Evolutionary conservation across 768 basidiomycete species (phyloP), one percentile per base, ranked within the genome.

Genomic region (Suillus placidus): DNA sequence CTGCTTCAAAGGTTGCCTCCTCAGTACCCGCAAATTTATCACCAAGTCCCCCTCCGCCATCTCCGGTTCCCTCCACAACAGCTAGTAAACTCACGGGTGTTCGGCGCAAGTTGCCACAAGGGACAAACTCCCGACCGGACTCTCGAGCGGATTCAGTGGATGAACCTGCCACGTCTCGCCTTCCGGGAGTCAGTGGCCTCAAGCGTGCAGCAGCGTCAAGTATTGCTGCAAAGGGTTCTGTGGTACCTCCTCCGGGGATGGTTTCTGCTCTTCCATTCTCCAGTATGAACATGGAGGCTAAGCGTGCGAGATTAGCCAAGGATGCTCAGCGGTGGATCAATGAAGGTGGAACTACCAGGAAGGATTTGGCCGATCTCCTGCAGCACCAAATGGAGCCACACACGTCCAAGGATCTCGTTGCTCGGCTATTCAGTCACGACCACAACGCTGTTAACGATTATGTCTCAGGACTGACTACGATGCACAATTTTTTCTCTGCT

Each of bases 381-480:
- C 91, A 94, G 70, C 87, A 84, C 68, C 97, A 99, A 77, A 98
- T 99, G 95, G 95, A 96, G 69, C 84, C 88, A 10, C 85, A 91
- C 71, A 83, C 86, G 7, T 91, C 91, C 4, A 88, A 90, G 67
- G 91, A 95, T 2, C 78, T 99, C 3, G 76, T 92, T 14, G 77
- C 85, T 6, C 87, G 87, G 35, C 82, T 99, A 35, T 99, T 98
- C 81, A 98, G 97, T 72, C 93, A 92, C 66, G 97, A 97, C 71
- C 97, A 98, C 76, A 93, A 91, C 69, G 94, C 95, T 7, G 90
- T 98, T 68, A 96, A 94, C 71, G 97, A 99, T 74, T 89, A 92
- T 71, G 84, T 97, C 62, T 81, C 82, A n/a, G 97, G 92, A 7
- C 77, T 99, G 61, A 81, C 85, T 7, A 83, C 80, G 58, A 82